Percentiles rank a stretch among this genome's conserved stretches.
Conservation (phyloP, 2,329 filamentous ascomycete species). For the Xylaria sp. region DNA sequence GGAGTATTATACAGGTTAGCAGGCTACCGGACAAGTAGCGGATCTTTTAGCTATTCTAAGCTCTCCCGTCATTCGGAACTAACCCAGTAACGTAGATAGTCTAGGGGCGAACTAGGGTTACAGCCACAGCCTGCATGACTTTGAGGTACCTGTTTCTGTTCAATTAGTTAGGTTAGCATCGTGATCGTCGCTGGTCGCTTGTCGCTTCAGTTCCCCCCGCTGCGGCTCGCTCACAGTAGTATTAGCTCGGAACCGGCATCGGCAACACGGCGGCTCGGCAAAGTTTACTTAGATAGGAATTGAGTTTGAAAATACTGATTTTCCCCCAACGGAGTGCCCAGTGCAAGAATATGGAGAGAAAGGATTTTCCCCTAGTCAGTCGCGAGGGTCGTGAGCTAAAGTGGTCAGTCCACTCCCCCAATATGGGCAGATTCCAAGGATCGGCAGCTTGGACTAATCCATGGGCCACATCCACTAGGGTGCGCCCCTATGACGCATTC, state of each 20-base stretch:
- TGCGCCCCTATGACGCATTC: slow-evolving; percentile 29
- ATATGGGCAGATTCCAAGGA: slow-evolving; percentile 13
- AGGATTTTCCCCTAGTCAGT: slow-evolving; percentile 5
- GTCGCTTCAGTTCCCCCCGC: too few relatives aligned
- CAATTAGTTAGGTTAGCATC: too few relatives aligned
- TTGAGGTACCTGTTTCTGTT: too few relatives aligned
- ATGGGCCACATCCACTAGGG: slow-evolving; percentile 8
- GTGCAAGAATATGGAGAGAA: neutral
- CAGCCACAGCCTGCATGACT: too few relatives aligned
- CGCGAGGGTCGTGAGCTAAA: slow-evolving; percentile 11
- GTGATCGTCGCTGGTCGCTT: too few relatives aligned
- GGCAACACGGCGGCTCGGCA: too few relatives aligned
- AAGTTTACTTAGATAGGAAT: neutral
- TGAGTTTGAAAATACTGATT: neutral
- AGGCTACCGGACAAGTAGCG: neutral
- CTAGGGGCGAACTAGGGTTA: too few relatives aligned
- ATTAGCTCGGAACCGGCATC: too few relatives aligned
- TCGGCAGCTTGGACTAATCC: slow-evolving; percentile 9
- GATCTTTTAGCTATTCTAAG: neutral
- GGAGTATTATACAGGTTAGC: neutral
- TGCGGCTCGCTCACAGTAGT: too few relatives aligned
- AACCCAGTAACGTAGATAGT: neutral
- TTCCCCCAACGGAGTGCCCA: neutral
- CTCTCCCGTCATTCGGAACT: neutral
- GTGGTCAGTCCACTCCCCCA: slow-evolving; percentile 9